These are phyloP conservation scores for Rubia yunnanensis DNA, from an alignment of 257 asterid genomes.

Conservation along the genomic window DNA sequence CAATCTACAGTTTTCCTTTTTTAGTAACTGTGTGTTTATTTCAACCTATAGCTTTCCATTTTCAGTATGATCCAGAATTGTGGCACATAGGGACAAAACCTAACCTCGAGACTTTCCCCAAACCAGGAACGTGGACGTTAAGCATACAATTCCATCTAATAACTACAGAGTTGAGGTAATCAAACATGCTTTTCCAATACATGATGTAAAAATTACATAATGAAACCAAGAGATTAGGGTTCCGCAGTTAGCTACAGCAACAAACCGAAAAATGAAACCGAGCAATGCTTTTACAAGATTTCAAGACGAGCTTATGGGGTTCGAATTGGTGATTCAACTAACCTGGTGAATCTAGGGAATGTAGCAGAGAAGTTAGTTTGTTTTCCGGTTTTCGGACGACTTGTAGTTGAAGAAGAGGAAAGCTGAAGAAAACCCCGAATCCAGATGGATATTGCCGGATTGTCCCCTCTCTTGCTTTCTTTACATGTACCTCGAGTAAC, in stretches of 20 bases:
- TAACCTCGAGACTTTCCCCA: neutral
- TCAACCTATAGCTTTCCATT: no score
- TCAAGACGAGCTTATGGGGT: neutral
- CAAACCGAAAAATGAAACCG: neutral
- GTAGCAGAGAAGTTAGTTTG: neutral
- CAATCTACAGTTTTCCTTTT: neutral
- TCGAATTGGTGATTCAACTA: neutral
- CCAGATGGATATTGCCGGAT: neutral
- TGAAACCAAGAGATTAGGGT: conserved; percentile 10
- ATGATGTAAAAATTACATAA: neutral
- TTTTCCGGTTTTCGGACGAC: neutral
- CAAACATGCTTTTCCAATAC: neutral
- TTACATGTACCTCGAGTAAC: no score
- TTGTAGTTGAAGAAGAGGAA: conserved; percentile 5
- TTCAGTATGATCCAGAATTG: neutral
- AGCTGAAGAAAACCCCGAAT: neutral
- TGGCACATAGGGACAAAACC: neutral
- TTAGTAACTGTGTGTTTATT: no score
- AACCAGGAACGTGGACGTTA: neutral
- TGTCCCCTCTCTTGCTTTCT: neutral
- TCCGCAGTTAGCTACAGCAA: neutral
- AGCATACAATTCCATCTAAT: neutral
- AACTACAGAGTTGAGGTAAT: neutral
- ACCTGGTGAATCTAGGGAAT: neutral
- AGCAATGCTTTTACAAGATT: neutral